Evolutionary conservation across 129 eudicot genomes (phyloP), one percentile per base, ranked within the genome.

Genomic region (Silybum marianum): DNA sequence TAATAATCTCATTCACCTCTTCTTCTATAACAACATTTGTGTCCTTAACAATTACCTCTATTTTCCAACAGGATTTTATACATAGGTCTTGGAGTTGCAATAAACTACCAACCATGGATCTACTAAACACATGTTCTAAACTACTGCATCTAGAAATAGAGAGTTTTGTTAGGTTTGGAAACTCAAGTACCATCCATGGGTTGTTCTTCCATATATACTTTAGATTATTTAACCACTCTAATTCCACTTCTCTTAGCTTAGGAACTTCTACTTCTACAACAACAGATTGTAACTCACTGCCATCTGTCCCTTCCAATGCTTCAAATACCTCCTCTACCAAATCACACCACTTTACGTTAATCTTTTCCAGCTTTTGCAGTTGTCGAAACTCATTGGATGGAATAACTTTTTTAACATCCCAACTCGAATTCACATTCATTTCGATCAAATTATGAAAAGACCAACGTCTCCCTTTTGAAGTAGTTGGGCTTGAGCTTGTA

Each of bases 21-120:
- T 3, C 60, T 13, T 48, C 60, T n/a, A n/a, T n/a, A n/a, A n/a
- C n/a, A n/a, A 13, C 18, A 13, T 3, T 14, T 0, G 13, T 48
- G 13, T 48, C 60, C 60, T 51, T 51, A 51, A 51, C 63, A 51
- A 51, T 51, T 51, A 51, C 63, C 7, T 51, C 22, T 7, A 51
- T 0, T 0, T 4, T 44, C 2, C 3, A 0, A 6, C 63, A 51
- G 0, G 0, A 0, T 0, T 0, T 0, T 51, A 51, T 51, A 16
- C 4, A 2, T 51, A 51, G 63, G 21, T 16, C 22, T 16, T 51
- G 63, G 21, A 51, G 63, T 16, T 51, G 63, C 63, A 51, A 51
- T 51, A 51, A 19, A 51, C 63, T 51, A 51, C 63, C 63, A 51
- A 51, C 21, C 63, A 51, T 51, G 19, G 63, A 51, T 3, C 63